These are phyloP conservation scores for Tephrocybe sp. DNA, from an alignment of 768 basidiomycete species.

Conservation along the genomic window DNA sequence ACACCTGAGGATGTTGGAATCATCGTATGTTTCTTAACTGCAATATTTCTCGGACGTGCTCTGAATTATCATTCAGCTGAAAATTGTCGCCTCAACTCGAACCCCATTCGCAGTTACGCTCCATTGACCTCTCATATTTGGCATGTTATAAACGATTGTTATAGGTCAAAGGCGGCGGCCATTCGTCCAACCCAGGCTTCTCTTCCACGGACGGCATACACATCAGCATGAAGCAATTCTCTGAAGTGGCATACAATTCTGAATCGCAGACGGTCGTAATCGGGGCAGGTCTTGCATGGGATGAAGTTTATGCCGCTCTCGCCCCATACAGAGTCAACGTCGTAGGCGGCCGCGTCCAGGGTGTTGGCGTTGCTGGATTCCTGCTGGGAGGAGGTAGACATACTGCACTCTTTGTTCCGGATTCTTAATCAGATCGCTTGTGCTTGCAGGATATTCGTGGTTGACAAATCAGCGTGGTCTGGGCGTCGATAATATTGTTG, in stretches of 20 bases:
- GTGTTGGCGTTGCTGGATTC: constrained; percentile 60
- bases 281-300: constrained; percentile 56
- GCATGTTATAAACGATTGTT: background rate
- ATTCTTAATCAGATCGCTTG: constrained; percentile 22
- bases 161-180: constrained; percentile 67
- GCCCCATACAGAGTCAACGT: constrained; percentile 49
- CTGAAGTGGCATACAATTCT: constrained; percentile 39
- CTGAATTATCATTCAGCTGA: background rate
- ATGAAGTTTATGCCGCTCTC: constrained; percentile 57
- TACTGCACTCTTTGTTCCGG: constrained; percentile 33
- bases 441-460: constrained; percentile 56
- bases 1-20: background rate
- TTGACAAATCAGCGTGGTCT: constrained; percentile 60
- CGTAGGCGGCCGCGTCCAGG: constrained; percentile 57
- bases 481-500: constrained; percentile 51
- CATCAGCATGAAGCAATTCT: constrained; percentile 53
- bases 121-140: no score
- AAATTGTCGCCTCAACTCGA: no score
- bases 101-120: no score
- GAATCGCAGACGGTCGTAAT: constrained; percentile 36
- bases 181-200: constrained; percentile 52
- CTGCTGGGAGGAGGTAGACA: constrained; percentile 56
- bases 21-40: background rate
- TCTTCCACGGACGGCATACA: constrained; percentile 61
- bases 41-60: background rate